Evolutionary conservation across 495 filamentous ascomycete species (phyloP), one percentile per base, ranked within the genome.

Genomic region (Neurospora discreta): DNA sequence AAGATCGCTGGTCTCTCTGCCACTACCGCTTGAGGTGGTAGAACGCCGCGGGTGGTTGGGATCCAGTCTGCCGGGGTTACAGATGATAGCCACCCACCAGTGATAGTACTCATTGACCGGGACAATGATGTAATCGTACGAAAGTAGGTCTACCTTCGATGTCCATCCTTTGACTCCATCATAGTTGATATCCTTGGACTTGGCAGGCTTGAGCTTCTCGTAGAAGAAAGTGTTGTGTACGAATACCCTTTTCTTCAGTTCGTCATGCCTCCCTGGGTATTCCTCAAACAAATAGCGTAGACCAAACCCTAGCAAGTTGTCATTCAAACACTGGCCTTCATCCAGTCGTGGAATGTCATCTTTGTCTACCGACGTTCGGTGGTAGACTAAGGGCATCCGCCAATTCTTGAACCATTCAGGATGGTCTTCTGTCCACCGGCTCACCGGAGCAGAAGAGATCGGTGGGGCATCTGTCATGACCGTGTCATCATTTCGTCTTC

Each of bases 31-130:
- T 16, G 13, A 30, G 20, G 39, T 3, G 39, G 43, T 38, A 39
- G 41, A 70, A 15, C 36, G 39, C 16, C 20, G 20, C n/a, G 38
- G 46, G 46, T 33, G 20, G 39, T 67, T 46, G 77, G 84, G 74
- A 78, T 87, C 74, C 71, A 88, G 75, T 72, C 86, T 82, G 72
- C 90, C 84, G 3, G 95, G 85, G 76, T 98, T 97, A 88, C 93
- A 97, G 40, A 98, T 97, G 71, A 99, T 94, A 15, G 93, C 95
- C 76, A 98, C 82, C 81, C 95, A 98, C 95, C 95, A 99, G 78
- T 99, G 95, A 23, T 82, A 82, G 77, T 86, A 81, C 74, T 98
- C 92, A 77, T 97, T 95, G 79, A 99, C 92, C 0, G 95, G 95
- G 18, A 99, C 91, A 5, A 98, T 85, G 52, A 98, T 89, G 77